Evolutionary conservation across 108 stramenopile species (phyloP).

Genomic region (Phaeodactylum tricornutum): DNA sequence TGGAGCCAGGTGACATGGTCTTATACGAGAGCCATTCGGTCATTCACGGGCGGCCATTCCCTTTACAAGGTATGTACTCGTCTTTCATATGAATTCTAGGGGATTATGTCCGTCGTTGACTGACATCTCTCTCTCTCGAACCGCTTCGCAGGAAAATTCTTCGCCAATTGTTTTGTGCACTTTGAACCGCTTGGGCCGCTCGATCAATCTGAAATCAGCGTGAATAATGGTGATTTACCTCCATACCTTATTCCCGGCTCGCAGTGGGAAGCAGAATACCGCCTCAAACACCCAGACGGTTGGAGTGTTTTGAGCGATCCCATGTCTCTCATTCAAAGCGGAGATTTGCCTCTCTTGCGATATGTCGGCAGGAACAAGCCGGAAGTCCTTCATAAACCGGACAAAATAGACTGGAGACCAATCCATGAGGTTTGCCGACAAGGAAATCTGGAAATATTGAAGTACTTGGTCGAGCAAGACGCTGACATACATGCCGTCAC

Average conservation of each 20-base stretch:
- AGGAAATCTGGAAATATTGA: background rate
- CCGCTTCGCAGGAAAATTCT: background rate
- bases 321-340: background rate
- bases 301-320: background rate
- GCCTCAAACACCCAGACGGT: background rate
- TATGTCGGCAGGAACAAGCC: too few species aligned
- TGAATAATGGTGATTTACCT: constrained; percentile 32
- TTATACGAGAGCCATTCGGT: constrained; percentile 85
- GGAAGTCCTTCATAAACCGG: background rate
- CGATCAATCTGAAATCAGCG: constrained; percentile 3
- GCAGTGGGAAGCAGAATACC: constrained; percentile 7
- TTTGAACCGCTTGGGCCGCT: constrained; percentile 52
- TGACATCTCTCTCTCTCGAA: background rate
- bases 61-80: constrained; percentile 76
- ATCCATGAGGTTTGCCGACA: background rate
- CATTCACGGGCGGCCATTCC: constrained; percentile 87
- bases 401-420: constrained; percentile 1
- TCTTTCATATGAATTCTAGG: constrained; percentile 4
- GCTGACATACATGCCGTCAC: background rate
- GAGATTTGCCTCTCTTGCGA: background rate
- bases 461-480: constrained; percentile 1
- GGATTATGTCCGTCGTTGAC: background rate
- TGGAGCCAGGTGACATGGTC: constrained; percentile 81
- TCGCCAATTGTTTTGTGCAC: constrained; percentile 39
- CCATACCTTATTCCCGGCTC: constrained; percentile 40